A percentile compares a stretch with the other conserved stretches of the same genome.
These are phyloP conservation scores for Coniferiporia weirii DNA, from an alignment of 1,284 basidiomycete species.

Conservation along the genomic window DNA sequence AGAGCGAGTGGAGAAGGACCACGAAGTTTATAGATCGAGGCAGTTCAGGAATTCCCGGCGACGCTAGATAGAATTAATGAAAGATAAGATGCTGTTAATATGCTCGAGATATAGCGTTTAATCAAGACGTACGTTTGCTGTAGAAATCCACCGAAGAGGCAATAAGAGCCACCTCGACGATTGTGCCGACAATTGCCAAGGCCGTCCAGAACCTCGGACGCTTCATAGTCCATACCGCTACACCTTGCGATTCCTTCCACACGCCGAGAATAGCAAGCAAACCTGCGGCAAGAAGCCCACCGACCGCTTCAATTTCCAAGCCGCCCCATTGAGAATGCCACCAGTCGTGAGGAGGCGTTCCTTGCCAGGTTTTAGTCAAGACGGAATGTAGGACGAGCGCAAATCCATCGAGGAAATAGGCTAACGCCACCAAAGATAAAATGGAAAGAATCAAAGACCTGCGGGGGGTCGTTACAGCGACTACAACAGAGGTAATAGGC, in stretches of 20 bases:
- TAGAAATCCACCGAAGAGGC: slow-evolving; percentile 37
- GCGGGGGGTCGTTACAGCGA: slow-evolving; percentile 64
- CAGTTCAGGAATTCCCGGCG: slow-evolving; percentile 25
- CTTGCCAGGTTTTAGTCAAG: slow-evolving; percentile 56
- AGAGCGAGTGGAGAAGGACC: slow-evolving; percentile 51
- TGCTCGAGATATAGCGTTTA: background rate
- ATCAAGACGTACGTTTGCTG: slow-evolving; percentile 38
- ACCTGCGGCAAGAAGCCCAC: slow-evolving; percentile 62
- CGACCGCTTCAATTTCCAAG: slow-evolving; percentile 60
- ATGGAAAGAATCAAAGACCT: slow-evolving; percentile 64
- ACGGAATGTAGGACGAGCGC: slow-evolving; percentile 61
- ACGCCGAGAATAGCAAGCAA: slow-evolving; percentile 66
- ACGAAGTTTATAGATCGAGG: slow-evolving; percentile 33
- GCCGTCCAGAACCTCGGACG: slow-evolving; percentile 51
- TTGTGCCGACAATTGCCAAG: slow-evolving; percentile 51
- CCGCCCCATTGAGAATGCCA: slow-evolving; percentile 43
- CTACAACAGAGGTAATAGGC: slow-evolving; percentile 70
- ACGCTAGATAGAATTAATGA: background rate
- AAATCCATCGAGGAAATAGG: slow-evolving; percentile 82
- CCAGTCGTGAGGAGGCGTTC: slow-evolving; percentile 15
- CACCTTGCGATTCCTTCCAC: slow-evolving; percentile 70
- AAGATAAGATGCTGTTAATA: background rate
- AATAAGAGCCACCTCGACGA: slow-evolving; percentile 51
- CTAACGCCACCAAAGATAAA: slow-evolving; percentile 67
- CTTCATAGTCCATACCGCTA: slow-evolving; percentile 62